phyloP scores from a whole-genome alignment of 106 monocot species.

The Dendrobium chrysotoxum region DNA sequence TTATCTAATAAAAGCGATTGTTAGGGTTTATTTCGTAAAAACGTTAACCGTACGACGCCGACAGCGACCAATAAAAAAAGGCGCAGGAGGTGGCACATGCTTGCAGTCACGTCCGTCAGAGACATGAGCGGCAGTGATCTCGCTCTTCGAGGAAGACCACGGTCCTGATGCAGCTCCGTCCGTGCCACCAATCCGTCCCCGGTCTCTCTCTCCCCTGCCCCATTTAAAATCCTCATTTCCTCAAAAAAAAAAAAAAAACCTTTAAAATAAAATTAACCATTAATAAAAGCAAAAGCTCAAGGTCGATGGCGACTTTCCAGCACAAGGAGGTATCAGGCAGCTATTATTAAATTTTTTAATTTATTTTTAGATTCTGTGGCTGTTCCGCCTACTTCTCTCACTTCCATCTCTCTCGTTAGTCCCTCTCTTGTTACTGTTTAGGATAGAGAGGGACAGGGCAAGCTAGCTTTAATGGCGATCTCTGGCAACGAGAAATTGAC shows the following conservation, averaged over 20 bases:
- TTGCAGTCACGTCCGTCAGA: neutral
- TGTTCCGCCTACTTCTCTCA: neutral
- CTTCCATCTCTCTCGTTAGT: neutral
- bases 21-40: neutral
- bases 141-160: neutral
- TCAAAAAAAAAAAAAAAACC: too few species aligned
- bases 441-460: neutral
- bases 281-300: neutral
- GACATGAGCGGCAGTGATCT: neutral
- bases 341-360: neutral
- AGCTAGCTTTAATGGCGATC: constrained; percentile 33
- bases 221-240: neutral
- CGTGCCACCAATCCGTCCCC: neutral
- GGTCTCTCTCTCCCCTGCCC: neutral
- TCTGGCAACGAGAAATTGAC: constrained; percentile 31
- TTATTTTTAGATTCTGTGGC: too few species aligned
- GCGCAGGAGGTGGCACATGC: neutral
- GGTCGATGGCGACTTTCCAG: neutral
- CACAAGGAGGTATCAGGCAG: neutral
- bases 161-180: neutral
- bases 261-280: neutral
- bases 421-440: neutral
- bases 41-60: neutral
- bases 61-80: constrained; percentile 5
- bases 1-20: neutral